Percentiles rank a stretch among this genome's conserved stretches.
Evolutionary conservation across 495 filamentous ascomycete genomes (phyloP).

Genomic region (Aspergillus sclerotiicarbonarius): DNA sequence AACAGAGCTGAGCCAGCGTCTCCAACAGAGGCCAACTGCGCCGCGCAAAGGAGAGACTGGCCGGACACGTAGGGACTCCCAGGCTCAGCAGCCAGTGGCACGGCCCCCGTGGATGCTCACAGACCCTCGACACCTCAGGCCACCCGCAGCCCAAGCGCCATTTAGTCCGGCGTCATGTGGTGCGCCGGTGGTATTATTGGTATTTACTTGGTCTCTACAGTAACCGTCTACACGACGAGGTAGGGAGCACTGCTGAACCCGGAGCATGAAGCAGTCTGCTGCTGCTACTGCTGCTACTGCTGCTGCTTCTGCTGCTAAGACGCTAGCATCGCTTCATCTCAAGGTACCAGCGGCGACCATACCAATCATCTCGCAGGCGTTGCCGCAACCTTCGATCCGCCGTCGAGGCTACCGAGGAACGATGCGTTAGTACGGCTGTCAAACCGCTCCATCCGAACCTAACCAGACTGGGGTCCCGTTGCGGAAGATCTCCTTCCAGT

Average conservation of each 20-base stretch:
- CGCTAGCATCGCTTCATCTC: neutral
- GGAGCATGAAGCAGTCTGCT: no score
- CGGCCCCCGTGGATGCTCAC: conserved; percentile 9
- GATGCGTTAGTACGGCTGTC: neutral
- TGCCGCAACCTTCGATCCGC: neutral
- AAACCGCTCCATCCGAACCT: neutral
- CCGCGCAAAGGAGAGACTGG: no score
- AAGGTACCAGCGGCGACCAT: neutral
- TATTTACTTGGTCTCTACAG: neutral
- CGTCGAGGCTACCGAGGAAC: neutral
- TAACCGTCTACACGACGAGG: neutral
- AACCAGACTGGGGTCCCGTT: neutral
- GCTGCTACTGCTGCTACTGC: no score
- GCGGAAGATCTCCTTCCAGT: neutral
- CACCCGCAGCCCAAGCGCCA: conserved; percentile 2
- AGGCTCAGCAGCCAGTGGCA: conserved; percentile 3
- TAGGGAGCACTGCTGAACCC: neutral
- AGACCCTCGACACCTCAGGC: conserved; percentile 19
- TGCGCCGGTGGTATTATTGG: neutral
- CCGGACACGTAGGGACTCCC: neutral
- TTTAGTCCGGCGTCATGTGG: conserved; percentile 13
- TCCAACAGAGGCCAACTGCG: no score
- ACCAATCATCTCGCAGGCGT: neutral
- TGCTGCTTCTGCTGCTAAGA: no score
- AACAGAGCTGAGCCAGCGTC: no score